phyloP scores from a whole-genome alignment of 768 basidiomycete species.

The Inosperma sp. region DNA sequence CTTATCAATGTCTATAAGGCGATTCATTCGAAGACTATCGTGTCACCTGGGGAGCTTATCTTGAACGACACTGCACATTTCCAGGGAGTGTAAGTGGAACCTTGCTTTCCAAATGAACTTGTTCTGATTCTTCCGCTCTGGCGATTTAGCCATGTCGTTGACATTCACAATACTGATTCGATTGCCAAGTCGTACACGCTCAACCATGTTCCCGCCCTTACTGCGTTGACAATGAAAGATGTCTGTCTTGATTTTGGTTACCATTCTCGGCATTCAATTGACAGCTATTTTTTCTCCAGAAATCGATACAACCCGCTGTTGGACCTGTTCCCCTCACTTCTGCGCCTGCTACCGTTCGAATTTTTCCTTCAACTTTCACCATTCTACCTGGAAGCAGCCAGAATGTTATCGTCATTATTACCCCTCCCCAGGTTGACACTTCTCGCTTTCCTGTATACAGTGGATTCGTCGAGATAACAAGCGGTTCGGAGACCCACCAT shows the following conservation, averaged over 20 bases:
- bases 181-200: slow-evolving; percentile 40
- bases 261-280: no score
- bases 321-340: slow-evolving; percentile 51
- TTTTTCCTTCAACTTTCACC: slow-evolving; percentile 41
- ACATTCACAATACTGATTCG: slow-evolving; percentile 46
- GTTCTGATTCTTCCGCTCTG: not conserved
- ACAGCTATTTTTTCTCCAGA: no score
- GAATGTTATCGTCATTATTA: slow-evolving; percentile 40
- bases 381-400: slow-evolving; percentile 38
- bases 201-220: slow-evolving; percentile 50
- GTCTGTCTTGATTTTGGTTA: no score
- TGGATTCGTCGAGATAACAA: slow-evolving; percentile 48
- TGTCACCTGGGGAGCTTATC: slow-evolving; percentile 53
- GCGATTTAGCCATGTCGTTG: slow-evolving; percentile 39
- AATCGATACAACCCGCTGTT: slow-evolving; percentile 33
- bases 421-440: slow-evolving; percentile 42
- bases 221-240: slow-evolving; percentile 41
- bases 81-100: slow-evolving; percentile 32
- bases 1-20: slow-evolving; percentile 55
- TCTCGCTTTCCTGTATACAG: slow-evolving; percentile 52
- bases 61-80: slow-evolving; percentile 62
- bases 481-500: slow-evolving; percentile 32
- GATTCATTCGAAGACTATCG: slow-evolving; percentile 43
- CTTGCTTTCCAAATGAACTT: slow-evolving; percentile 7
- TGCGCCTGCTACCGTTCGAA: slow-evolving; percentile 39